Conservation (phyloP, 208 protist species). For the Balamuthia mandrillaris region DNA sequence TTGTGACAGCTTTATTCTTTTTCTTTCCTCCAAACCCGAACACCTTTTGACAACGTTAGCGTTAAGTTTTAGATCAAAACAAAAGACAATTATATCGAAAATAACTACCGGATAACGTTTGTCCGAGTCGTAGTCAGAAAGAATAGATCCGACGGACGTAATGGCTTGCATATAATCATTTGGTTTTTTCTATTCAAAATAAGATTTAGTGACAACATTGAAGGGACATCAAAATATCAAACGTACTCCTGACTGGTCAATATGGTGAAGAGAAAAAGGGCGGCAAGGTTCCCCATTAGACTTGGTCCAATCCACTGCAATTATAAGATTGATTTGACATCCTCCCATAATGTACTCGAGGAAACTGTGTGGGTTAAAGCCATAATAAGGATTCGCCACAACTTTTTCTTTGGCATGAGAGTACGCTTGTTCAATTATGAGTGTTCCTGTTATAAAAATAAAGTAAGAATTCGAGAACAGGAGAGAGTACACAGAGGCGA, state of each 20-base stretch:
- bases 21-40: conserved; percentile 42
- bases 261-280: conserved; percentile 53
- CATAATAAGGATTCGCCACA: conserved; percentile 11
- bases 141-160: conserved; percentile 32
- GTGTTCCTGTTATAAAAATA: too few relatives aligned
- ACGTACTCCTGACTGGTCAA: not conserved
- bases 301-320: conserved; percentile 24
- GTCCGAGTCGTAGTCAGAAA: conserved; percentile 46
- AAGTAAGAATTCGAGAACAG: not conserved
- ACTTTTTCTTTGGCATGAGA: not conserved
- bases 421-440: not conserved
- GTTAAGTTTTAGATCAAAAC: not conserved
- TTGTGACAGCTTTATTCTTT: not conserved
- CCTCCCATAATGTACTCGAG: conserved; percentile 53
- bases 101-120: conserved; percentile 17
- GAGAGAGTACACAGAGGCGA: not conserved
- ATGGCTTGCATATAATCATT: conserved; percentile 51
- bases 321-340: conserved; percentile 49
- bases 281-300: conserved; percentile 49
- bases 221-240: not conserved
- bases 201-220: too few relatives aligned
- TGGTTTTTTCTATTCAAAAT: not conserved
- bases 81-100: not conserved
- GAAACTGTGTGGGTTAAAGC: conserved; percentile 37
- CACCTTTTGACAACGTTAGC: not conserved